A percentile compares a stretch with the other conserved stretches of the same genome.
phyloP scores from a whole-genome alignment of 305 asterid species.

The Stenogyne calaminthoides region DNA sequence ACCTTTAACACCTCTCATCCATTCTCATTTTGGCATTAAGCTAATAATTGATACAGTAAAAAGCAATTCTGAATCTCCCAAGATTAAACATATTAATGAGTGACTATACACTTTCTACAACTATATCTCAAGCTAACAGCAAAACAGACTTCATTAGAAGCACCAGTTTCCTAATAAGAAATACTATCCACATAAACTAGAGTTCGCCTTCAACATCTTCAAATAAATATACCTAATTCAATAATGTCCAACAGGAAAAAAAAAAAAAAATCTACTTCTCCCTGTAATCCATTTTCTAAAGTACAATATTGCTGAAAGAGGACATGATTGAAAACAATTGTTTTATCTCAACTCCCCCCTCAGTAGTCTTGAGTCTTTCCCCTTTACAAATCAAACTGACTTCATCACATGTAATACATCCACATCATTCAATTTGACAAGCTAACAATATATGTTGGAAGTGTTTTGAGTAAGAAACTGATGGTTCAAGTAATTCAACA shows the following conservation, averaged over 20 bases:
- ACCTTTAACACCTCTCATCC: neutral
- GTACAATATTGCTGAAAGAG: neutral
- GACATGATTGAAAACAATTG: neutral
- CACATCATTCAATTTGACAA: slow-evolving; percentile 1
- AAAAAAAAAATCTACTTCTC: neutral
- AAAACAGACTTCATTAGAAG: slow-evolving; percentile 8
- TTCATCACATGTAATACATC: neutral
- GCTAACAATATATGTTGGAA: neutral
- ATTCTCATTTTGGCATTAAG: neutral
- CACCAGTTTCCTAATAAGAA: slow-evolving; percentile 1
- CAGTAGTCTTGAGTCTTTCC: neutral
- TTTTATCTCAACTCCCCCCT: neutral
- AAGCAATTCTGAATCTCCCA: neutral
- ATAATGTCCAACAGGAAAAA: neutral
- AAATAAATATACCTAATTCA: slow-evolving; percentile 1
- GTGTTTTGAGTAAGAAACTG: slow-evolving; percentile 9
- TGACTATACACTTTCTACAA: neutral
- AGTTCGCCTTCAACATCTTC: neutral
- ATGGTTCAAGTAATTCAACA: slow-evolving; percentile 8
- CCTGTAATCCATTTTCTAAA: neutral
- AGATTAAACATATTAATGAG: neutral
- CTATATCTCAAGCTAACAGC: slow-evolving; percentile 5
- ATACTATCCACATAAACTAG: slow-evolving; percentile 2
- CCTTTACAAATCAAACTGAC: neutral
- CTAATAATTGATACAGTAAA: neutral